Percentiles rank a stretch among this genome's conserved stretches.
phyloP scores from a whole-genome alignment of 495 filamentous ascomycete genomes.

The Trichoderma orchidacearum region DNA sequence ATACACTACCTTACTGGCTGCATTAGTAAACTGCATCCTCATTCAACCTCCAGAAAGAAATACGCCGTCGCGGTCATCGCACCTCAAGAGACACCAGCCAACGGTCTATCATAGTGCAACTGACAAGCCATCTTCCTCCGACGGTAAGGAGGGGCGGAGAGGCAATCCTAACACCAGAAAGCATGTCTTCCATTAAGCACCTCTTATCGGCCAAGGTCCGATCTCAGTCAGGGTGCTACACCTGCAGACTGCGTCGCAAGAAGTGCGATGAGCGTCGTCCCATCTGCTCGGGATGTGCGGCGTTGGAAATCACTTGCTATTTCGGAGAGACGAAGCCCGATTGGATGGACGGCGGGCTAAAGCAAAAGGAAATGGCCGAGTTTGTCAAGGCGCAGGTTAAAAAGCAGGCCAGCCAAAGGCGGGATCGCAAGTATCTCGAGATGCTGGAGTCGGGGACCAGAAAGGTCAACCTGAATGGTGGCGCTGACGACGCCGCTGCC shows the following conservation, averaged over 20 bases:
- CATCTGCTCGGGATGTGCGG: constrained; percentile 27
- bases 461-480: not conserved
- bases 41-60: too few relatives aligned
- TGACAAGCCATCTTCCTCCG: too few relatives aligned
- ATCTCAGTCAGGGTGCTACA: constrained; percentile 39
- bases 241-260: constrained; percentile 41
- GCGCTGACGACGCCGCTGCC: constrained; percentile 12
- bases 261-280: constrained; percentile 39
- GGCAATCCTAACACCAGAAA: too few relatives aligned
- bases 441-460: constrained; percentile 18
- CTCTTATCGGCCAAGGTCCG: constrained; percentile 12
- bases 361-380: constrained; percentile 34
- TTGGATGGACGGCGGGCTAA: constrained; percentile 40
- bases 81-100: too few relatives aligned
- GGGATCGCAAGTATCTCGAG: constrained; percentile 18
- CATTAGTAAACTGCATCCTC: too few relatives aligned
- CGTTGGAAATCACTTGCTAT: constrained; percentile 35
- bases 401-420: constrained; percentile 26
- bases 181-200: not conserved
- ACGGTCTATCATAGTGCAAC: too few relatives aligned
- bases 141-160: too few relatives aligned
- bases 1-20: too few relatives aligned
- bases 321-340: constrained; percentile 34
- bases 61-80: too few relatives aligned
- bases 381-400: constrained; percentile 37